phyloP scores from a whole-genome alignment of 257 asterid genomes.

The Craterostigma plantagineum region DNA sequence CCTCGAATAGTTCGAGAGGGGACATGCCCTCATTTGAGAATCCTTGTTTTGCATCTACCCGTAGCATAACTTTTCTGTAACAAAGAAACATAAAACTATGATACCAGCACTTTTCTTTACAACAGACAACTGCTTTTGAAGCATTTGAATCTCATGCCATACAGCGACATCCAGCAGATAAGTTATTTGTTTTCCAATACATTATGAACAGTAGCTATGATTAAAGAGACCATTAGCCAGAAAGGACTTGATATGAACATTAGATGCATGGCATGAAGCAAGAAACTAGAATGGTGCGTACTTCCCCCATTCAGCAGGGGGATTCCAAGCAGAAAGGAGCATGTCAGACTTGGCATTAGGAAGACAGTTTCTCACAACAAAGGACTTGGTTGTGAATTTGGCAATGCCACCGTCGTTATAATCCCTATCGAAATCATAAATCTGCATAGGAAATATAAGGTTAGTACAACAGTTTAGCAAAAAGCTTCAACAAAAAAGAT shows the following conservation, averaged over 20 bases:
- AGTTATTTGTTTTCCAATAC: too few relatives aligned
- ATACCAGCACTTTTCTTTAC: too few relatives aligned
- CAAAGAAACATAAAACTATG: too few relatives aligned
- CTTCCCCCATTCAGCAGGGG: conserved; percentile 99
- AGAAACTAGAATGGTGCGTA: conserved; percentile 15
- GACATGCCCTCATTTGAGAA: conserved; percentile 92
- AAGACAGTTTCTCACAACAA: conserved; percentile 87
- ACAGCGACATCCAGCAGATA: too few relatives aligned
- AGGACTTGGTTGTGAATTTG: conserved; percentile 79
- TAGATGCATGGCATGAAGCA: too few relatives aligned
- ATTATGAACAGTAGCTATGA: too few relatives aligned
- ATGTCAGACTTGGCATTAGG: conserved; percentile 92
- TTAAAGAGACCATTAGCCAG: too few relatives aligned
- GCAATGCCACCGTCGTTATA: conserved; percentile 92
- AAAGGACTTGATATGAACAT: too few relatives aligned
- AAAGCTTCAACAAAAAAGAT: too few relatives aligned
- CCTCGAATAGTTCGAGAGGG: conserved; percentile 95
- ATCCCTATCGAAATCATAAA: conserved; percentile 95
- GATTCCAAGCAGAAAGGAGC: conserved; percentile 97
- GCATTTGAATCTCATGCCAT: too few relatives aligned
- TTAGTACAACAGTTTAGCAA: too few relatives aligned
- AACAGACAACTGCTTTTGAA: too few relatives aligned
- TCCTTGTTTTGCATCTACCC: conserved; percentile 98
- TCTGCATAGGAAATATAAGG: conserved; percentile 38
- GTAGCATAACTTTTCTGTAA: conserved; percentile 96